Conservation (phyloP, 345 rosid species). For the Tarenaya hassleriana region DNA sequence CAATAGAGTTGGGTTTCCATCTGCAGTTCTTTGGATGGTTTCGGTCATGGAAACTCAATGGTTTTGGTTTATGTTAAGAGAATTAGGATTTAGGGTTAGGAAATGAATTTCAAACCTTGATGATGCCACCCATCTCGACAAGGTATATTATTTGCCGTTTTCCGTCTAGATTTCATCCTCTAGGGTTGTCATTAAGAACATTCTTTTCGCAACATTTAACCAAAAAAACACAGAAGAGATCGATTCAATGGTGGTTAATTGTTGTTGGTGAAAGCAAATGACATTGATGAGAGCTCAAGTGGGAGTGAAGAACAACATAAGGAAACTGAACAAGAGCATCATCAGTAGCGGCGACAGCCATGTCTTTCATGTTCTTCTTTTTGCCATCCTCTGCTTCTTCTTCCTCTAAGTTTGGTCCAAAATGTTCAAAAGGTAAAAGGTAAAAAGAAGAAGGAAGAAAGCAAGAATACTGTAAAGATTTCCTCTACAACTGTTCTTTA, state of each 20-base stretch:
- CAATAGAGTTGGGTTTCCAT: not conserved
- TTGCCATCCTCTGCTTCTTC: constrained; percentile 62
- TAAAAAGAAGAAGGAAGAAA: too few relatives aligned
- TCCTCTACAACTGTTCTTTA: not conserved
- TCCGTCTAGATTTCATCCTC: too few relatives aligned
- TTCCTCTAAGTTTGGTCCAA: constrained; percentile 74
- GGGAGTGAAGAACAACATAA: constrained; percentile 83
- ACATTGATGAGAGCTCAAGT: constrained; percentile 83
- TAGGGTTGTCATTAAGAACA: too few relatives aligned
- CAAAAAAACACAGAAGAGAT: constrained; percentile 7
- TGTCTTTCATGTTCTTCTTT: constrained; percentile 71
- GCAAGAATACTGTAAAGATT: too few relatives aligned
- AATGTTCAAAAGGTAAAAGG: constrained; percentile 53
- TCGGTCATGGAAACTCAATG: too few relatives aligned
- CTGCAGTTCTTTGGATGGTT: not conserved
- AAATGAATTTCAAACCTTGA: too few relatives aligned
- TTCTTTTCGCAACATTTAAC: not conserved
- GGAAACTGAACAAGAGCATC: constrained; percentile 79
- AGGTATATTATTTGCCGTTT: too few relatives aligned
- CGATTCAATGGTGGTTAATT: too few relatives aligned
- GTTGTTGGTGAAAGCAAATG: constrained; percentile 56
- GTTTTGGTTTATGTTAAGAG: too few relatives aligned
- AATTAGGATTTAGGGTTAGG: too few relatives aligned
- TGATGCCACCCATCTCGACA: too few relatives aligned
- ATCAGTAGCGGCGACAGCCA: constrained; percentile 68